phyloP scores from a whole-genome alignment of 176 grass and related monocot species.

The Oryza punctata region DNA sequence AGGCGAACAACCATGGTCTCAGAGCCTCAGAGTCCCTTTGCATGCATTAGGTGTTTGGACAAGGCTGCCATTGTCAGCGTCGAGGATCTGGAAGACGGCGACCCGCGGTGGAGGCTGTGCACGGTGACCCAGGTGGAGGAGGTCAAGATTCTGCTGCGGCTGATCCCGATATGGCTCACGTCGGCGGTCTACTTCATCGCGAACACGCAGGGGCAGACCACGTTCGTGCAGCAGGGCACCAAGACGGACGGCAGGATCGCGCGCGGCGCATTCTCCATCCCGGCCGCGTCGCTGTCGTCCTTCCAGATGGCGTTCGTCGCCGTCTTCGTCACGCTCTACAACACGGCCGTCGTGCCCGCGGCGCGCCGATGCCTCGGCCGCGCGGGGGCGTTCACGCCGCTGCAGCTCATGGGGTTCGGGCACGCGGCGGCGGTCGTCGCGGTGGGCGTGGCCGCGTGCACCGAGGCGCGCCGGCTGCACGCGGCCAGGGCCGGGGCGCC shows the following conservation, averaged over 20 bases:
- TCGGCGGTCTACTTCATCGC: conserved; percentile 43
- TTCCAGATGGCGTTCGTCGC: conserved; percentile 25
- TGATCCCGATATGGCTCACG: conserved; percentile 48
- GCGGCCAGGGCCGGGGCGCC: neutral
- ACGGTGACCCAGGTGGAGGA: conserved; percentile 50
- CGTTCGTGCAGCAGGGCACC: conserved; percentile 52
- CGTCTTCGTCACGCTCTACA: conserved; percentile 27
- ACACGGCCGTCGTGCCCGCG: neutral
- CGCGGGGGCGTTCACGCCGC: conserved; percentile 17
- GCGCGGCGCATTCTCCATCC: conserved; percentile 4
- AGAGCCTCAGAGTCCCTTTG: too few relatives aligned
- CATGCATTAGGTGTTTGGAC: conserved; percentile 29
- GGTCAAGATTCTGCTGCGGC: conserved; percentile 41
- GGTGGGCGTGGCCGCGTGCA: conserved; percentile 21
- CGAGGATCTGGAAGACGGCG: conserved; percentile 15
- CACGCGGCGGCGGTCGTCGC: conserved; percentile 21
- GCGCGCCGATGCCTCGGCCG: neutral
- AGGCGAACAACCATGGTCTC: neutral
- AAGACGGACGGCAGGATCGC: conserved; percentile 24
- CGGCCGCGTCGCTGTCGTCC: conserved; percentile 41
- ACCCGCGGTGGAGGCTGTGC: conserved; percentile 38
- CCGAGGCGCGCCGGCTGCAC: conserved; percentile 22
- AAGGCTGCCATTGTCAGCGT: conserved; percentile 37
- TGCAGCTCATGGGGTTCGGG: conserved; percentile 46
- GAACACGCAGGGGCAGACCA: conserved; percentile 46